These are phyloP conservation scores for Ophiostoma tasmaniense DNA, from an alignment of 2,329 filamentous ascomycete genomes.

Conservation along the genomic window DNA sequence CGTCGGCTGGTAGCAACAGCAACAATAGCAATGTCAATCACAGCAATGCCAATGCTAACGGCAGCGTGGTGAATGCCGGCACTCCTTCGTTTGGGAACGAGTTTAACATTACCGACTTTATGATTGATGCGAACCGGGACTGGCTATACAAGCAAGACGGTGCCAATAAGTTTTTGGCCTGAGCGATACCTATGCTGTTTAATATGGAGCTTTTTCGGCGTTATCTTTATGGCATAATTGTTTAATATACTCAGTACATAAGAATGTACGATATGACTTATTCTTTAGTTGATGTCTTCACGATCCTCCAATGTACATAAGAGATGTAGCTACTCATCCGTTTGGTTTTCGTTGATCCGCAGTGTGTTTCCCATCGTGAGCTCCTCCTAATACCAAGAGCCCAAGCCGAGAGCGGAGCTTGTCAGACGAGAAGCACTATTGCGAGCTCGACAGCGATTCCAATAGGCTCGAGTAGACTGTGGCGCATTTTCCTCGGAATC, in stretches of 20 bases:
- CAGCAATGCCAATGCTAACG: slow-evolving; percentile 12
- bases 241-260: not conserved
- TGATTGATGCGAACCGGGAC: slow-evolving; percentile 64
- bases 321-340: not conserved
- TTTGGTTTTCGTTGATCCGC: not conserved
- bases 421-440: not conserved
- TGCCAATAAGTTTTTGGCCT: slow-evolving; percentile 11
- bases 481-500: not conserved
- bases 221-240: not conserved
- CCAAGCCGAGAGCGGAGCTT: not conserved
- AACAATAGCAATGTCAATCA: not conserved
- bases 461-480: not conserved
- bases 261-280: not conserved
- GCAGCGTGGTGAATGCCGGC: slow-evolving; percentile 8
- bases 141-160: slow-evolving; percentile 51
- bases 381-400: not conserved
- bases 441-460: not conserved
- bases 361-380: not conserved
- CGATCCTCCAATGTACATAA: not conserved
- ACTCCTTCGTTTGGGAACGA: slow-evolving; percentile 41
- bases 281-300: not conserved
- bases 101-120: slow-evolving; percentile 72
- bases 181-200: not conserved
- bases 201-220: not conserved
- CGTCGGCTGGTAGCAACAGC: not conserved